These are phyloP conservation scores for Vitis hybrid DNA, from an alignment of 177 flowering plant genomes.

Conservation along the genomic window DNA sequence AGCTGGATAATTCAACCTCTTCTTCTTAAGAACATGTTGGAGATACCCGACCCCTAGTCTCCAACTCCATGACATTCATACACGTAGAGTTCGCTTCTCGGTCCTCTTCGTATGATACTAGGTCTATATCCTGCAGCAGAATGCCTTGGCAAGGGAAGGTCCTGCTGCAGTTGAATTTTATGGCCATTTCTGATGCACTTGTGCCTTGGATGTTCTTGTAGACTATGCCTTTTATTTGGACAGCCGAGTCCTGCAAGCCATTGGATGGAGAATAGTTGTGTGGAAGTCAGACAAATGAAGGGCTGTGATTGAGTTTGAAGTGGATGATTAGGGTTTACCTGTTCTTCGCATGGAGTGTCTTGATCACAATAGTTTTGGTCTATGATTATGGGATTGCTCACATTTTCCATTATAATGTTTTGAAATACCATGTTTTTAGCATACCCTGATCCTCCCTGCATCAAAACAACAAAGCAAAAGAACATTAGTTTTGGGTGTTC, in stretches of 20 bases:
- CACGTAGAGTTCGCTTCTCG: constrained; percentile 32
- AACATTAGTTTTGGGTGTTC: too few relatives aligned
- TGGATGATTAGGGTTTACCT: constrained; percentile 34
- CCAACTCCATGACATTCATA: constrained; percentile 28
- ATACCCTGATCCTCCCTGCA: constrained; percentile 75
- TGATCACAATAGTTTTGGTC: constrained; percentile 80
- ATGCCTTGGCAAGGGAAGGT: constrained; percentile 60
- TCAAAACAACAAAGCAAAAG: too few relatives aligned
- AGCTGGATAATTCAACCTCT: neutral
- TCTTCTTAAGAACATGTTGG: too few relatives aligned
- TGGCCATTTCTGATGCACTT: constrained; percentile 62
- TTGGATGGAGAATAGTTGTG: neutral
- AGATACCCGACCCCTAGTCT: too few relatives aligned
- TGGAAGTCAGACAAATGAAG: neutral
- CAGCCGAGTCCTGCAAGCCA: constrained; percentile 58
- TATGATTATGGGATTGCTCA: constrained; percentile 69
- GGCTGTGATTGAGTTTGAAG: neutral
- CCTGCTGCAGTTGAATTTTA: constrained; percentile 68
- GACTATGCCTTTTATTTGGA: constrained; percentile 60
- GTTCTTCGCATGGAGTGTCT: constrained; percentile 46
- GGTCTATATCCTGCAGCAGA: constrained; percentile 42
- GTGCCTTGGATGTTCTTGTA: constrained; percentile 79
- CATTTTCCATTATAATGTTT: constrained; percentile 55
- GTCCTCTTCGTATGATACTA: constrained; percentile 11
- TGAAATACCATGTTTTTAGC: constrained; percentile 63